Evolutionary conservation across 441 rosid species (phyloP).

Genomic region (Melastoma candidum): DNA sequence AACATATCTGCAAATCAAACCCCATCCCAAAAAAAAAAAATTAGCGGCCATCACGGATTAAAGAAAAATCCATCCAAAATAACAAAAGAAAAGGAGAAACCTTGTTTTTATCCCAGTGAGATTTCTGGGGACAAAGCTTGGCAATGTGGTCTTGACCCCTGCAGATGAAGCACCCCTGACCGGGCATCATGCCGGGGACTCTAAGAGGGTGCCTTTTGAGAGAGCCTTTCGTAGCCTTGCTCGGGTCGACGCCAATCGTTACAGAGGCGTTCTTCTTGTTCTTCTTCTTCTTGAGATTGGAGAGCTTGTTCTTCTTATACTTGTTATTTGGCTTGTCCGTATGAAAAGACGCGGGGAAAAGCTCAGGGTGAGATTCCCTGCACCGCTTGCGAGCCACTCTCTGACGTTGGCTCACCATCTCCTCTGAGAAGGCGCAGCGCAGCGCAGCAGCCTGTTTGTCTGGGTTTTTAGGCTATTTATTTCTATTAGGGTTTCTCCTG

Average conservation of each 20-base stretch:
- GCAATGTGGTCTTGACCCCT: conserved; percentile 75
- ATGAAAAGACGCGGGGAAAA: conserved; percentile 57
- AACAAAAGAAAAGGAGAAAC: conserved; percentile 23
- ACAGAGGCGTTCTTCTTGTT: conserved; percentile 9
- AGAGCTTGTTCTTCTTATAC: conserved; percentile 12
- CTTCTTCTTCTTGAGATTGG: conserved; percentile 54
- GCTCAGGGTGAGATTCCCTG: conserved; percentile 53
- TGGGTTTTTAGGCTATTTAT: too few species aligned
- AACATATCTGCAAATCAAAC: conserved; percentile 53
- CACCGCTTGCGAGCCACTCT: conserved; percentile 60
- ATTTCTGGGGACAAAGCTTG: conserved; percentile 68
- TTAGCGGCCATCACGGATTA: not conserved
- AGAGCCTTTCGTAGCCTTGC: conserved; percentile 25
- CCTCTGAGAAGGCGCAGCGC: not conserved
- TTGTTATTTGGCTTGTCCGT: conserved; percentile 49
- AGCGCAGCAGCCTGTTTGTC: too few species aligned
- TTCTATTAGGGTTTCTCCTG: too few species aligned
- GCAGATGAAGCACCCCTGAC: conserved; percentile 80
- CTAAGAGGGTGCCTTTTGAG: conserved; percentile 67
- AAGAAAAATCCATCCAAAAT: not conserved
- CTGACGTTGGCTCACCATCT: conserved; percentile 78
- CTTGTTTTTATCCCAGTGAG: conserved; percentile 88
- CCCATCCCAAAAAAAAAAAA: conserved; percentile 1
- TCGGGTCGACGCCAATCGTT: conserved; percentile 19
- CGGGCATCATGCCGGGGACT: conserved; percentile 95